These are phyloP conservation scores for Saccharomycopsis fibuligera DNA, from an alignment of 805 yeast species.

Conservation along the genomic window DNA sequence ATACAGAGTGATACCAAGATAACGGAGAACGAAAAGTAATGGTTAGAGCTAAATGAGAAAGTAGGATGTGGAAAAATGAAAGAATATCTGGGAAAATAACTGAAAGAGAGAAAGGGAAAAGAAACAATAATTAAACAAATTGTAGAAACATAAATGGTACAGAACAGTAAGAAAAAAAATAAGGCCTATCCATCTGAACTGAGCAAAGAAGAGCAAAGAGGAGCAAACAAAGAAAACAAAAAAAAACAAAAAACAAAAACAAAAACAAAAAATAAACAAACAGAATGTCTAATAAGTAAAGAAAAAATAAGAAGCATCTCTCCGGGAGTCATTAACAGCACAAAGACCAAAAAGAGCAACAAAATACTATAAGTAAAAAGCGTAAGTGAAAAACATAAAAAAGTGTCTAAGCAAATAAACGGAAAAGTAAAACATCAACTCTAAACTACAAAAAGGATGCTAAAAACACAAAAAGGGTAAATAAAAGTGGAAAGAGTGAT, in stretches of 20 bases:
- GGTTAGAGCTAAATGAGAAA: too few relatives aligned
- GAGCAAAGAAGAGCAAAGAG: conserved; percentile 8
- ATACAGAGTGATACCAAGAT: too few relatives aligned
- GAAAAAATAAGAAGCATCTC: not conserved
- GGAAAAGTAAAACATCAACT: not conserved
- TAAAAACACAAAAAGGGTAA: not conserved
- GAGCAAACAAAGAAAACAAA: not conserved
- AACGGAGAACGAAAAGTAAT: too few relatives aligned
- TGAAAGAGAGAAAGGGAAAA: conserved; percentile 13
- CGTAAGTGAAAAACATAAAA: too few relatives aligned
- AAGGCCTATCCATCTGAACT: not conserved
- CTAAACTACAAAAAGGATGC: not conserved
- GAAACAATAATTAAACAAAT: too few relatives aligned
- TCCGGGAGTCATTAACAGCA: not conserved
- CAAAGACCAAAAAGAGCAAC: not conserved
- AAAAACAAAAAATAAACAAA: conserved; percentile 2
- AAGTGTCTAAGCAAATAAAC: too few relatives aligned
- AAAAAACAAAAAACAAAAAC: not conserved
- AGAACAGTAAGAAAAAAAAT: too few relatives aligned
- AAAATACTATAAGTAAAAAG: not conserved
- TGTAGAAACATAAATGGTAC: too few relatives aligned
- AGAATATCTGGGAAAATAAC: conserved; percentile 9
- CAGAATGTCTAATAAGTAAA: not conserved
- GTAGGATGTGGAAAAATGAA: conserved; percentile 17
- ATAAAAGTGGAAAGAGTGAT: not conserved